These are phyloP conservation scores for Chalciporus sphaerocephalus DNA, from an alignment of 768 basidiomycete species.

Conservation along the genomic window DNA sequence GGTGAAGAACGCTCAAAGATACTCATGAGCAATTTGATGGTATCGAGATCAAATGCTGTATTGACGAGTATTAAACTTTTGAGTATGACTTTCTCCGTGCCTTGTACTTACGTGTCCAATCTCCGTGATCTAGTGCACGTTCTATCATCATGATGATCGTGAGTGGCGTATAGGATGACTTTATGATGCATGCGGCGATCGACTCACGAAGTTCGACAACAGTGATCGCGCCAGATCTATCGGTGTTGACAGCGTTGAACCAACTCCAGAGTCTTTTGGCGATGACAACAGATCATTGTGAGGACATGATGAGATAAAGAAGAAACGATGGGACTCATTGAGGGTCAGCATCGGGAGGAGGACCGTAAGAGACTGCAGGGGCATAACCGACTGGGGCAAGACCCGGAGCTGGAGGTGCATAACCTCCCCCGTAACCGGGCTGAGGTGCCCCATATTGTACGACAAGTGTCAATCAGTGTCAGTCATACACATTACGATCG, in stretches of 20 bases:
- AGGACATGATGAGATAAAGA: too few relatives aligned
- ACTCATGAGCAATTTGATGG: constrained; percentile 79
- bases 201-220: constrained; percentile 63
- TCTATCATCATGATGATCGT: too few relatives aligned
- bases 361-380: constrained; percentile 9
- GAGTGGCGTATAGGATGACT: too few relatives aligned
- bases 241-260: constrained; percentile 66
- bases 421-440: constrained; percentile 1
- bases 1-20: constrained; percentile 58
- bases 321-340: constrained; percentile 46
- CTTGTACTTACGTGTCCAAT: constrained; percentile 66
- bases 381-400: constrained; percentile 14
- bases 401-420: not conserved
- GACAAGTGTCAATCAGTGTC: too few relatives aligned
- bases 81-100: not conserved
- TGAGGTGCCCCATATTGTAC: constrained; percentile 23
- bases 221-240: constrained; percentile 64
- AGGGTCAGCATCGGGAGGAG: constrained; percentile 62
- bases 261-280: constrained; percentile 60
- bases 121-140: constrained; percentile 52
- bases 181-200: not conserved
- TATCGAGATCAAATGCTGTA: constrained; percentile 78
- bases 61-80: not conserved
- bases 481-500: too few relatives aligned
- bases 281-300: not conserved